A percentile compares a stretch with the other conserved stretches of the same genome.
Evolutionary conservation across 78 protist species (phyloP).

Genomic region (Polysphondylium violaceum): DNA sequence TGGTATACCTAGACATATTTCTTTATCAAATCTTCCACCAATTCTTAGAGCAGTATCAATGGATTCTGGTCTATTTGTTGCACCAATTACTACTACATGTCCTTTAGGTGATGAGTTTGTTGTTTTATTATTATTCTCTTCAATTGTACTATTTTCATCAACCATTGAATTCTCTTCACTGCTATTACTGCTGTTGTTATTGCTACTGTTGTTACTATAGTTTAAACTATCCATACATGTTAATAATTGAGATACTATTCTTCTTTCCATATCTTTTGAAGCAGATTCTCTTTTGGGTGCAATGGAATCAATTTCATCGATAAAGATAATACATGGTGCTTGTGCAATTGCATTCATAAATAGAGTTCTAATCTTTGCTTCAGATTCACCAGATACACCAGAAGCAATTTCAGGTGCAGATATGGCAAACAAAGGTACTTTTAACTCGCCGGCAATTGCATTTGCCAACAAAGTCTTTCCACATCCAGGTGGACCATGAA

Average conservation of each 20-base stretch:
- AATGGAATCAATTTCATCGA: conserved; percentile 99
- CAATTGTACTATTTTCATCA: background rate
- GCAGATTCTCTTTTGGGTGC: conserved; percentile 97
- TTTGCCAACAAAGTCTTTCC: conserved; percentile 96
- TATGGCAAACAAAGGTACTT: conserved; percentile 67
- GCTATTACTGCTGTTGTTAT: background rate
- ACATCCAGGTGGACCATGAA: conserved; percentile 98
- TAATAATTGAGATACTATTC: conserved; percentile 98
- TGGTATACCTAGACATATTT: conserved; percentile 94
- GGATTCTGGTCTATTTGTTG: conserved; percentile 96
- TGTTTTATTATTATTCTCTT: background rate
- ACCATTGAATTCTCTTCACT: background rate
- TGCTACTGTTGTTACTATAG: background rate
- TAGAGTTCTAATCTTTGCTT: conserved; percentile 90
- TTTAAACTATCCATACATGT: conserved; percentile 95
- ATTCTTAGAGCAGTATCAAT: conserved; percentile 97
- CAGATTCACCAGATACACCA: conserved; percentile 98
- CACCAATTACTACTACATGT: conserved; percentile 93
- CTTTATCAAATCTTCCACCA: conserved; percentile 97
- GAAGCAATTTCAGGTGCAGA: conserved; percentile 96
- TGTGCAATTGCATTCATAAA: conserved; percentile 74
- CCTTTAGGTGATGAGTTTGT: conserved; percentile 10
- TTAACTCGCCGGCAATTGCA: conserved; percentile 94
- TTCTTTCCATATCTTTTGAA: conserved; percentile 97
- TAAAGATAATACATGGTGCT: conserved; percentile 97